Evolutionary conservation across 352 stramenopile species (phyloP).

Genomic region (Phytophthora fragariae): DNA sequence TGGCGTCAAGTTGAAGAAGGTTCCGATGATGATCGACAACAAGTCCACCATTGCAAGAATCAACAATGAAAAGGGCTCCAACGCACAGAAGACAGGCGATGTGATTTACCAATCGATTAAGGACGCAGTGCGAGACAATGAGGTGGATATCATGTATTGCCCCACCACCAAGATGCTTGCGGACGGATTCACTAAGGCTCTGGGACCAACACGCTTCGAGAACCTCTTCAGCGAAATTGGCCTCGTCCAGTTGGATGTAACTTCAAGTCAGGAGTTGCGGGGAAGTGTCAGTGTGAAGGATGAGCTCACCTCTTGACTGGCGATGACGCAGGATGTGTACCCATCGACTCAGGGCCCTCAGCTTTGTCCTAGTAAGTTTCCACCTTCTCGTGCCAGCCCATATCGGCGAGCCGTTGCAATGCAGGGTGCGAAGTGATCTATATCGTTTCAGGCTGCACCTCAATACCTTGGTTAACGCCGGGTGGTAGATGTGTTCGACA

Average conservation of each 20-base stretch:
- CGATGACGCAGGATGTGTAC: too few species aligned
- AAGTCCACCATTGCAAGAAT: background rate
- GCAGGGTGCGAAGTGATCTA: too few species aligned
- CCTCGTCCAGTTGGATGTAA: background rate
- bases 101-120: background rate
- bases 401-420: too few species aligned
- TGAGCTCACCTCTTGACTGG: too few species aligned
- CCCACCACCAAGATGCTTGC: background rate
- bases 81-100: background rate
- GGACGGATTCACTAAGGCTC: background rate
- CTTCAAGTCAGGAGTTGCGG: background rate
- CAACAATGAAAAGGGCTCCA: background rate
- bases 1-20: background rate
- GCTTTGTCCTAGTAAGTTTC: too few species aligned
- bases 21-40: background rate
- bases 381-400: too few species aligned
- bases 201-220: background rate
- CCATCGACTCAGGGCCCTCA: too few species aligned
- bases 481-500: too few species aligned
- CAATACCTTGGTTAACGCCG: too few species aligned
- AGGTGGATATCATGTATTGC: background rate
- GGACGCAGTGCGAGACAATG: background rate
- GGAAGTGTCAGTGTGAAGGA: constrained; percentile 1
- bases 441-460: too few species aligned
- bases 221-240: background rate